phyloP scores from a whole-genome alignment of 345 rosid genomes.

The Eucalyptus camaldulensis region DNA sequence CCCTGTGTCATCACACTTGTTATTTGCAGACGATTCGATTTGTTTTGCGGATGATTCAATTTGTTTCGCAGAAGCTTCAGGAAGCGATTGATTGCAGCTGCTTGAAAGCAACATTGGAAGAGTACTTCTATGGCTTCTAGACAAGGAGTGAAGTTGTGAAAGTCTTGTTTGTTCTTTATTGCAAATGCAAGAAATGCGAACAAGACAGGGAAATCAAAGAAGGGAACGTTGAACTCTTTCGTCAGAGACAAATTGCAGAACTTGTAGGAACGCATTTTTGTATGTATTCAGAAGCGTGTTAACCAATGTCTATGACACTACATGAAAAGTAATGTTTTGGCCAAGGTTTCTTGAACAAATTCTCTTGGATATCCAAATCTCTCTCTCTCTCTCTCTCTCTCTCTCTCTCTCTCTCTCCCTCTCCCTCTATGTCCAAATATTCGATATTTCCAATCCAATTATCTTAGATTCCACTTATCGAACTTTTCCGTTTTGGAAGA shows the following conservation, averaged over 20 bases:
- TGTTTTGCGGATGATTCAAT: neutral
- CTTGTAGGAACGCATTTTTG: neutral
- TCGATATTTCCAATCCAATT: neutral
- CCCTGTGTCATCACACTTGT: neutral
- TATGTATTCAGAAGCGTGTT: neutral
- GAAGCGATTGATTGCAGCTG: neutral
- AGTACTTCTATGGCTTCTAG: neutral
- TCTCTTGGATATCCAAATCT: neutral
- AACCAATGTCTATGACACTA: neutral
- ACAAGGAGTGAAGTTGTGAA: neutral
- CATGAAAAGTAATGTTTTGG: neutral
- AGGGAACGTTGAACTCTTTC: neutral
- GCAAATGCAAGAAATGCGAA: neutral
- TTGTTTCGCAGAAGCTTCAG: neutral
- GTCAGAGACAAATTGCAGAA: neutral
- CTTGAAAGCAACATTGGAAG: neutral
- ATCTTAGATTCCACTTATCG: neutral
- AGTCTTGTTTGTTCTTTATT: neutral
- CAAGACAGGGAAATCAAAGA: neutral
- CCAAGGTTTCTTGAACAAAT: neutral
- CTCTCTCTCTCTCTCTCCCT: neutral
- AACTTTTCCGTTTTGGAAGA: neutral
- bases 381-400: neutral
- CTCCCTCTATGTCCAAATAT: neutral
- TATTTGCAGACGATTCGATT: neutral